Base-by-base conservation (phyloP, 2,329 filamentous ascomycete species). In the Fusarium udum region DNA sequence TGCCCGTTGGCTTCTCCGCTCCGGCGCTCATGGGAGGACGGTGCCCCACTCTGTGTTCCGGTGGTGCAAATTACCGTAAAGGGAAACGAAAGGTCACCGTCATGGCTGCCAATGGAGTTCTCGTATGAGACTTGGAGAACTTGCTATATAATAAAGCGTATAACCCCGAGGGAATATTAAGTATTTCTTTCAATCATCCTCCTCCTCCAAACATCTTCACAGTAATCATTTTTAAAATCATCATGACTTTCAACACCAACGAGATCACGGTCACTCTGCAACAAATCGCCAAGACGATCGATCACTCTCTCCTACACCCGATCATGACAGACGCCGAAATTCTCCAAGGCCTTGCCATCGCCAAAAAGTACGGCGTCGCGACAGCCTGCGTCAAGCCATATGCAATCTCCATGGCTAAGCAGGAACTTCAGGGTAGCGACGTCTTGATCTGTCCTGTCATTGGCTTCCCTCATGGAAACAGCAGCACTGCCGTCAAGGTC, bases 291-390 rank as follows among this genome's bases (percentile, higher is more conserved):
- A 87, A 87, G 72, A 83, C 84, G 80, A 90, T 91, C 72, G 89
- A 91, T 72, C 89, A 91, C 78, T 90, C 88, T 18, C 84, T 91
- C 22, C 83, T 91, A 2, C 88, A 90, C 74, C 90, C 89, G 9
- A 89, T 88, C 59, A 85, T 91, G 83, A 90, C 89, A 13, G 88
- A 91, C 75, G 78, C 78, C 22, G 86, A 90, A 3, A 84, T 91
- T 56, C 67, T 83, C 4, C 75, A 80, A 2, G 89, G 88, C 7
- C 84, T 91, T 3, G 73, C 80, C 15, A 83, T 88, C 48, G 80
- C 85, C 22, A 84, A 82, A 59, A 80, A 84, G 22, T 82, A 87
- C 79, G 78, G 82, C 43, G 87, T 90, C 24, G 87, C 87, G 2
- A 85, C 88, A 0, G 89, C 87, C 28, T 91, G 89, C 77, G 78